Base-by-base conservation (phyloP, 805 yeast species). In the Cyberlindnera amylophila region DNA sequence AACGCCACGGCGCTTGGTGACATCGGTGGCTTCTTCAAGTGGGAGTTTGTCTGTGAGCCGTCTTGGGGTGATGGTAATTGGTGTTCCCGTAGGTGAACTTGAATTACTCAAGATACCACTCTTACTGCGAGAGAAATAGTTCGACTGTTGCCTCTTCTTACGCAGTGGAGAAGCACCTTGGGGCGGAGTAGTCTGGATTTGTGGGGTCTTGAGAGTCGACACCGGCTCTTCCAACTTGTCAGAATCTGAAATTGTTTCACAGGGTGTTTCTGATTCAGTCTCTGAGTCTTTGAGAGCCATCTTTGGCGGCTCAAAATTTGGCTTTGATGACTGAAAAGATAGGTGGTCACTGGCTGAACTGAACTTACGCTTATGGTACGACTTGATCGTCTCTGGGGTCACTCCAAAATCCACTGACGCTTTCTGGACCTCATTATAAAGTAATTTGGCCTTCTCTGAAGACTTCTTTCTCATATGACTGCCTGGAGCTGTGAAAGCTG, bases 361-460 rank as follows among this genome's bases (percentile, higher is more conserved):
- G 18, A 6, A 8, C 19, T 34, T 34, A 16, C 32, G 36, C 26
- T 28, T 18, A 32, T 45, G 46, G 30, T 30, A 45, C 1, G 18
- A 7, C 33, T 34, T 46, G 55, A 53, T 55, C 14, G 48, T 49
- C 9, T 37, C 10, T 2, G 34, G 18, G 3, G 45, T 41, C 2
- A 55, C 42, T 12, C 59, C 58, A 37, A 55, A 44, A 23, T 47
- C 36, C 2, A 53, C 7, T 9, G 58, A 49, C 10, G 15, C 44
- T 19, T 44, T 36, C 28, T 53, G 52, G 3, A 47, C 57, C 11
- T 49, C 53, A 28, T 53, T 47, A 34, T 47, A 53, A 2, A 55
- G 23, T 17, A 28, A 23, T 18, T 50, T 53, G 4, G 58, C 30
- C 26, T 12, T 35, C 13, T 32, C 15, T 4, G 14, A n/a, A 3